Conservation (phyloP, 495 filamentous ascomycete genomes). For the Xylaria castorea region DNA sequence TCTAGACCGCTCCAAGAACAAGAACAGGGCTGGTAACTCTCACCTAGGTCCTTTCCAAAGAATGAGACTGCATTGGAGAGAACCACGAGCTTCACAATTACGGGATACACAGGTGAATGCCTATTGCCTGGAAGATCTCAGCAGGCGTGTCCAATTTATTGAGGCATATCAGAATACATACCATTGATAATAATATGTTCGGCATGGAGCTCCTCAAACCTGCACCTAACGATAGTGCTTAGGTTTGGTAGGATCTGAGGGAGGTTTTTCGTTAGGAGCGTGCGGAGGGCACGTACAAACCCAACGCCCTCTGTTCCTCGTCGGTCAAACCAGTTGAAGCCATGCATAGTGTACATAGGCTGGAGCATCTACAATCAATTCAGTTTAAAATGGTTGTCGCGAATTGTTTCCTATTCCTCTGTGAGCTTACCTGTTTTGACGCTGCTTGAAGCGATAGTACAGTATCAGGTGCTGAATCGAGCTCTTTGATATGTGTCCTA, state of each 20-base stretch:
- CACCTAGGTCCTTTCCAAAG: slow-evolving; percentile 31
- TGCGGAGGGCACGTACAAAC: slow-evolving; percentile 40
- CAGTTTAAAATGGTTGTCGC: too few species aligned
- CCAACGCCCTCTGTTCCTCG: slow-evolving; percentile 36
- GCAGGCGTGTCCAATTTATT: too few species aligned
- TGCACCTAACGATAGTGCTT: too few species aligned
- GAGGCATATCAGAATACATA: too few species aligned
- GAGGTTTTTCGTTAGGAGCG: slow-evolving; percentile 36
- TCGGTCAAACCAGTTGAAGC: slow-evolving; percentile 38
- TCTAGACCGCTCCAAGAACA: too few species aligned
- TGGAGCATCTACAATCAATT: slow-evolving; percentile 42
- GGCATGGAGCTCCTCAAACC: too few species aligned
- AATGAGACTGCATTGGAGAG: slow-evolving; percentile 29
- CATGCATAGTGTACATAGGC: slow-evolving; percentile 40
- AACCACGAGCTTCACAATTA: slow-evolving; percentile 22
- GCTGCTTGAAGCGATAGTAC: slow-evolving; percentile 43
- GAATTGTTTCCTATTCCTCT: too few species aligned
- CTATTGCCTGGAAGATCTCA: neutral
- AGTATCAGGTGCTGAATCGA: slow-evolving; percentile 35
- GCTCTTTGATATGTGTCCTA: too few species aligned
- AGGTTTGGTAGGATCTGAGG: slow-evolving; percentile 32
- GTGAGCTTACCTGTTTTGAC: slow-evolving; percentile 30
- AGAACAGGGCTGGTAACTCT: too few species aligned
- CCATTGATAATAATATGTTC: too few species aligned
- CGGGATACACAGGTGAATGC: slow-evolving; percentile 15